A percentile compares a stretch with the other conserved stretches of the same genome.
Evolutionary conservation across 192 early-diverging fungal genomes (phyloP).

Genomic region (Podila clonocystis): DNA sequence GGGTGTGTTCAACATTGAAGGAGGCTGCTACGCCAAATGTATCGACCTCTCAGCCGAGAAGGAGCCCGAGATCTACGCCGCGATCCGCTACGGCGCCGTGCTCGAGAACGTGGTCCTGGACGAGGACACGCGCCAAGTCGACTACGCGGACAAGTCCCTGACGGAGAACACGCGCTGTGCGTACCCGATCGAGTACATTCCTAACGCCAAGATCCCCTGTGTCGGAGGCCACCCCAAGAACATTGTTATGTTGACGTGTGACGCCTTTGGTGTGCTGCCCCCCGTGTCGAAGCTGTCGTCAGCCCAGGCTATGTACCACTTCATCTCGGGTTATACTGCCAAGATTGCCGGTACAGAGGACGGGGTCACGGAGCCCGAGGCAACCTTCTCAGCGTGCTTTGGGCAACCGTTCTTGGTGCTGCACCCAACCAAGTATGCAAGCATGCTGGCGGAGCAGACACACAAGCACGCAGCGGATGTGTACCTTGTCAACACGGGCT

Average conservation of each 20-base stretch:
- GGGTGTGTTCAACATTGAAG: conserved; percentile 98
- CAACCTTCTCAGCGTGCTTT: conserved; percentile 93
- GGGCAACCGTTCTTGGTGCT: conserved; percentile 94
- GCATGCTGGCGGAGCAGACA: conserved; percentile 96
- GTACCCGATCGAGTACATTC: conserved; percentile 94
- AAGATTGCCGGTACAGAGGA: conserved; percentile 98
- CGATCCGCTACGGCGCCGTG: conserved; percentile 92
- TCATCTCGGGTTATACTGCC: conserved; percentile 96
- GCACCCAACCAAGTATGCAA: conserved; percentile 94
- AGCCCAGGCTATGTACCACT: conserved; percentile 94
- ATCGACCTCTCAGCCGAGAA: conserved; percentile 94
- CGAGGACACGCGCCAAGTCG: conserved; percentile 74
- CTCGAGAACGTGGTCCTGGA: conserved; percentile 94
- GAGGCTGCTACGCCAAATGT: conserved; percentile 97
- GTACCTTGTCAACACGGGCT: conserved; percentile 97
- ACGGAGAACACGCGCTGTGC: conserved; percentile 97
- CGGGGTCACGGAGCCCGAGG: conserved; percentile 87
- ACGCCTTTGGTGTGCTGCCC: conserved; percentile 94
- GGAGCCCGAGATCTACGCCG: conserved; percentile 97
- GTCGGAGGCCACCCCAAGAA: conserved; percentile 85
- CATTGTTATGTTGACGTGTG: conserved; percentile 95
- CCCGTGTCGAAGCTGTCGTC: conserved; percentile 88
- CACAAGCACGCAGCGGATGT: conserved; percentile 81
- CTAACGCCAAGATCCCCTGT: conserved; percentile 93
- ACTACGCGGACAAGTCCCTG: conserved; percentile 79